Evolutionary conservation across 169 alveolate species (phyloP).

Genomic region (Toxoplasma gondii): DNA sequence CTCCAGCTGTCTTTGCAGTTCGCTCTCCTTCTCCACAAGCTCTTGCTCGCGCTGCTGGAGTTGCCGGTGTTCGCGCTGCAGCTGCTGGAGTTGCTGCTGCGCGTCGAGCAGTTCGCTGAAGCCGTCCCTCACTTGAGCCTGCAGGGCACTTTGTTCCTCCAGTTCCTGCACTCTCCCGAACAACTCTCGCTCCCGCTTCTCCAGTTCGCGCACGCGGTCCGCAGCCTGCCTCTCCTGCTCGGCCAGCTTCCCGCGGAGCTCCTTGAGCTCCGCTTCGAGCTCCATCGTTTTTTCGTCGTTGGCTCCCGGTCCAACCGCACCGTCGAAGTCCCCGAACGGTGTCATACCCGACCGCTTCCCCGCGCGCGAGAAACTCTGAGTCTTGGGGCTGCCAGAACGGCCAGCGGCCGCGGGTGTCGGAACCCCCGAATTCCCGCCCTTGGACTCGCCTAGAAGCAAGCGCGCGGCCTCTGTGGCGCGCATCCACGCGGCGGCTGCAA

Average conservation of each 20-base stretch:
- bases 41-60: slow-evolving; percentile 9
- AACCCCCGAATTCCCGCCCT: neutral
- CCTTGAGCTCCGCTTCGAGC: neutral
- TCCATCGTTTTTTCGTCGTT: neutral
- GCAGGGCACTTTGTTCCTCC: neutral
- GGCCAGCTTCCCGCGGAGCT: neutral
- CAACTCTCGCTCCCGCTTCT: neutral
- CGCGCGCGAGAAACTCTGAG: neutral
- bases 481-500: slow-evolving; percentile 26
- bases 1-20: neutral
- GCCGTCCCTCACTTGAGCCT: neutral
- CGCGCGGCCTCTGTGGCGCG: slow-evolving; percentile 31
- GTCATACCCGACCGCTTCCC: neutral
- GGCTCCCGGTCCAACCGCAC: neutral
- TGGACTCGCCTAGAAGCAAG: neutral
- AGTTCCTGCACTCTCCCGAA: neutral
- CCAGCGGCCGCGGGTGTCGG: neutral
- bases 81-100: neutral
- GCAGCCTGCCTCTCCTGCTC: neutral
- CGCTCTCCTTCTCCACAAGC: neutral
- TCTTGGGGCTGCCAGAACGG: neutral
- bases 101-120: neutral
- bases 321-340: neutral
- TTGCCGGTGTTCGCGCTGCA: neutral
- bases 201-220: neutral